Evolutionary conservation across 1,284 basidiomycete genomes (phyloP).

Genomic region (Trametes pubescens): DNA sequence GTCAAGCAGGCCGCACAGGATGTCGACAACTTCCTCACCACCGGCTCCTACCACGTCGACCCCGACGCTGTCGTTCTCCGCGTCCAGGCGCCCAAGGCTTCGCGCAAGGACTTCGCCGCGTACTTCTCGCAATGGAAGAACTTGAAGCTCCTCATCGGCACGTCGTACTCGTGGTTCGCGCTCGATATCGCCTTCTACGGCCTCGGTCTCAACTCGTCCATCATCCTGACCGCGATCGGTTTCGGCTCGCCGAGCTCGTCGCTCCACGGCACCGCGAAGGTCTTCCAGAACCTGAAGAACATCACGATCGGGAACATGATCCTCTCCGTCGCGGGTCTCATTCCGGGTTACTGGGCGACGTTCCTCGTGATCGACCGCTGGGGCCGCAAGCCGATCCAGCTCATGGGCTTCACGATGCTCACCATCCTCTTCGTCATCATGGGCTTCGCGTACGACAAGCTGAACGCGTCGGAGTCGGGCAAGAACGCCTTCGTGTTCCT

Average conservation of each 20-base stretch:
- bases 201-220: slow-evolving; percentile 79
- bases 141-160: slow-evolving; percentile 63
- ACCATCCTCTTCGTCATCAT: slow-evolving; percentile 60
- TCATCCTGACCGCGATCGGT: slow-evolving; percentile 65
- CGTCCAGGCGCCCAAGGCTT: slow-evolving; percentile 70
- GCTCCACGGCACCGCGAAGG: slow-evolving; percentile 59
- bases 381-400: slow-evolving; percentile 43
- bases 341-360: slow-evolving; percentile 42
- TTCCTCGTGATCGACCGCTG: slow-evolving; percentile 42
- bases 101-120: slow-evolving; percentile 64
- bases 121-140: slow-evolving; percentile 74
- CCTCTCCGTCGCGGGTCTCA: slow-evolving; percentile 40
- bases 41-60: slow-evolving; percentile 58
- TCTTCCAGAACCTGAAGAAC: slow-evolving; percentile 41
- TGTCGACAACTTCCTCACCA: slow-evolving; percentile 70
- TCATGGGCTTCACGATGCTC: slow-evolving; percentile 61
- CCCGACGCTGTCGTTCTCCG: slow-evolving; percentile 66
- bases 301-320: slow-evolving; percentile 41
- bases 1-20: slow-evolving; percentile 76
- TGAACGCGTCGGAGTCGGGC: slow-evolving; percentile 50
- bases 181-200: slow-evolving; percentile 84
- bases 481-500: slow-evolving; percentile 65
- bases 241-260: slow-evolving; percentile 47
- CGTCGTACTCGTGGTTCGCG: slow-evolving; percentile 70
- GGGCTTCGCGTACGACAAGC: slow-evolving; percentile 64